Evolutionary conservation across 1,284 basidiomycete genomes (phyloP), one percentile per base, ranked within the genome.

Genomic region (Austroboletus olivaceoglutinosus): DNA sequence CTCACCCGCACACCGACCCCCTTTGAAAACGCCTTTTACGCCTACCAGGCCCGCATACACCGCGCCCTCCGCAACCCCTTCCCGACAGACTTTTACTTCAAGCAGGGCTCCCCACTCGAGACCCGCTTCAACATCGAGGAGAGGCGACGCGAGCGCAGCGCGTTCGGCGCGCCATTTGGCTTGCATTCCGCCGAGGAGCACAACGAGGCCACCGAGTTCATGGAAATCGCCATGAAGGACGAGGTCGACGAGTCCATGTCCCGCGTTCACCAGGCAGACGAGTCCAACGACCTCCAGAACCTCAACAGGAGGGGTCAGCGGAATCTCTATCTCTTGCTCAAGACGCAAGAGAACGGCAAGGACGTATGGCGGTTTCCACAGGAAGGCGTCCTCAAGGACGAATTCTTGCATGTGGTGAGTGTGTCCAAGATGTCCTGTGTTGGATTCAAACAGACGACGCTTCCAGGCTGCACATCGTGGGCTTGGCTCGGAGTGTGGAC

Each of bases 71-170:
- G 89, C 65, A 93, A 94, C 64, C 94, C 95, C 0, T 87, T 93
- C 69, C 88, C 92, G 16, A 81, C 84, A 50, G 86, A 93, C 39
- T 96, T 97, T 70, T 98, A 97, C 77, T 98, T 98, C 80, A 95
- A 95, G 71, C 85, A 87, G 52, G 95, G 94, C 1, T 92, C 92
- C 0, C 78, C 93, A 4, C 82, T 96, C 30, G 88, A 95, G 67
- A 85, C 85, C 38, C 81, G 88, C 44, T 98, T 94, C 67, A 83
- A 77, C 43, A 69, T 81, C 47, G 83, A 91, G 60, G 88, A 93
- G 63, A 78, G 82, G 50, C 74, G 76, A 55, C 79, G 86, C 45
- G 90, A 93, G 61, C 73, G 75, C 34, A 73, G 76, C 48, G 84
- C 84, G 2, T 93, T 92, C 68, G 90, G 91, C 0, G 68, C 76